These are phyloP conservation scores for Tilletia indica DNA, from an alignment of 1,284 basidiomycete genomes.

Conservation along the genomic window DNA sequence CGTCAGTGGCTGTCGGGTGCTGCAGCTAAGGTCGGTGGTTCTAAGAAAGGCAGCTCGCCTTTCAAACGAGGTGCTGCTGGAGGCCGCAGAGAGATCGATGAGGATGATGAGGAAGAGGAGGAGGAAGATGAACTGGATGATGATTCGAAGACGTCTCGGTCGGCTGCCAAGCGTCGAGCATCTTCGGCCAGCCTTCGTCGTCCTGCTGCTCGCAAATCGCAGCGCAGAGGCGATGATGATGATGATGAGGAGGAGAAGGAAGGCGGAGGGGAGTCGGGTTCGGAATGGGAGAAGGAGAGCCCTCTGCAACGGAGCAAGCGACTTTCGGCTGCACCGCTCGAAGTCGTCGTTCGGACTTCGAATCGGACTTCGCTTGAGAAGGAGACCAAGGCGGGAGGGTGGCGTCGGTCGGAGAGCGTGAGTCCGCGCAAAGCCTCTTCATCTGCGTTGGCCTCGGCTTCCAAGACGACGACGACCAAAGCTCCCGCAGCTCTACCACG, in stretches of 20 bases:
- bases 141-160: background rate
- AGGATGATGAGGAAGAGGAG: too few species aligned
- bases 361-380: background rate
- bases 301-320: background rate
- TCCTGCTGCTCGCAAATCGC: too few species aligned
- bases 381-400: background rate
- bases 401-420: slow-evolving; percentile 5
- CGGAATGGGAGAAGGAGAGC: slow-evolving; percentile 5
- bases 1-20: slow-evolving; percentile 9
- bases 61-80: too few species aligned
- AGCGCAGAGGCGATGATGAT: background rate
- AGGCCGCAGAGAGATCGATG: too few species aligned
- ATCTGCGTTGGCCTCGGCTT: background rate
- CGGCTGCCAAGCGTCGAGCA: background rate
- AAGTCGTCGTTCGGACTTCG: background rate
- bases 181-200: too few species aligned
- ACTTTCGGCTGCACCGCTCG: background rate
- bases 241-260: background rate
- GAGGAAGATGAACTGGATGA: too few species aligned
- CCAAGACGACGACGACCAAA: background rate
- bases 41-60: too few species aligned
- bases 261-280: too few species aligned
- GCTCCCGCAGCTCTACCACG: background rate
- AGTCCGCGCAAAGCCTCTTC: background rate
- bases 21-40: background rate